Evolutionary conservation across 2,329 filamentous ascomycete species (phyloP).

Genomic region (Botryotinia narcissicola): DNA sequence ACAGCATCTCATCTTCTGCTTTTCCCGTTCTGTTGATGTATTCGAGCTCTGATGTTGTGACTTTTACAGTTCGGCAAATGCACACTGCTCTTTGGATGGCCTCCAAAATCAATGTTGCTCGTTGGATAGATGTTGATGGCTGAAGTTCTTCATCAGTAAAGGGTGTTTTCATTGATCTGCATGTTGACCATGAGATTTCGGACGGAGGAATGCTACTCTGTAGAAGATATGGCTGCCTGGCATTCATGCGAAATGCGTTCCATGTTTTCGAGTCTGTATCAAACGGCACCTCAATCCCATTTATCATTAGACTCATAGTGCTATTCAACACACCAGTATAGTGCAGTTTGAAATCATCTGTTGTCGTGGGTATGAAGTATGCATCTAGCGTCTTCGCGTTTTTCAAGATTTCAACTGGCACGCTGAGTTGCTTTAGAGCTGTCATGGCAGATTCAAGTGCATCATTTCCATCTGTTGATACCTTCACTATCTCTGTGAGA

Average conservation of each 20-base stretch:
- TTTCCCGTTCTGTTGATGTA: neutral
- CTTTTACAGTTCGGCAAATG: neutral
- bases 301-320: neutral
- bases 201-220: neutral
- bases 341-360: neutral
- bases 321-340: neutral
- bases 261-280: neutral
- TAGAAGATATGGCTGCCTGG: neutral
- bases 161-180: neutral
- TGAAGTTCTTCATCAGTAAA: neutral
- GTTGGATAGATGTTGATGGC: neutral
- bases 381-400: neutral
- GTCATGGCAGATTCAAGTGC: neutral
- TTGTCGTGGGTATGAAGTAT: neutral
- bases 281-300: neutral
- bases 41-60: neutral
- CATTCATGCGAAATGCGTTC: neutral
- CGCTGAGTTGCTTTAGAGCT: neutral
- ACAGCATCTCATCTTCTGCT: neutral
- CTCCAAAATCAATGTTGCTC: neutral
- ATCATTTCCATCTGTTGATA: neutral
- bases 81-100: neutral
- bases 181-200: neutral
- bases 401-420: neutral
- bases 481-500: neutral